Conservation (phyloP, 129 eudicot genomes). For the Silybum marianum region DNA sequence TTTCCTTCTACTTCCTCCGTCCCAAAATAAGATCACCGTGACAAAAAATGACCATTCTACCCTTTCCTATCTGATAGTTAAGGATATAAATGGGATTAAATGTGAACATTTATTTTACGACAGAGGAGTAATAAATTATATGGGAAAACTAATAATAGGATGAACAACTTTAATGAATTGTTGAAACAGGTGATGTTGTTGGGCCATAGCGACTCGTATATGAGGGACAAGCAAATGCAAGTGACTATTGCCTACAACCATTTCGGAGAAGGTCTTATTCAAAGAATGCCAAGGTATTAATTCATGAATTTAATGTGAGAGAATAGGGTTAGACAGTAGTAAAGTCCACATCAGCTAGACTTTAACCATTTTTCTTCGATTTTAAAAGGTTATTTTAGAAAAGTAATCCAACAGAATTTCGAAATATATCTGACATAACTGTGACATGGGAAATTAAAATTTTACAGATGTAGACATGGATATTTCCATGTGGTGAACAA, state of each 20-base stretch:
- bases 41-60: neutral
- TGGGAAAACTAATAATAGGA: neutral
- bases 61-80: neutral
- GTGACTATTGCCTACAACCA: constrained; percentile 92
- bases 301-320: neutral
- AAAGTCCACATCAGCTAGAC: neutral
- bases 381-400: too few species aligned
- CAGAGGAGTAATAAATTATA: neutral
- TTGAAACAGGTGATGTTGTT: constrained; percentile 74
- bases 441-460: neutral
- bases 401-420: neutral
- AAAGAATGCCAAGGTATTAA: constrained; percentile 92
- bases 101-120: neutral
- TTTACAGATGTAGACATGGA: constrained; percentile 86
- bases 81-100: neutral
- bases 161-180: neutral
- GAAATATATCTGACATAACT: too few species aligned
- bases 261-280: constrained; percentile 90
- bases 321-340: neutral
- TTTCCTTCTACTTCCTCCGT: neutral
- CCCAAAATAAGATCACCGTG: neutral
- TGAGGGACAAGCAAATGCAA: constrained; percentile 84
- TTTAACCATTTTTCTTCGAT: too few species aligned
- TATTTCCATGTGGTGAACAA: constrained; percentile 98
- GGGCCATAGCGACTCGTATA: constrained; percentile 88